Evolutionary conservation across 192 early-diverging fungal genomes (phyloP).

Genomic region (Jimgerdemannia flammicorona): DNA sequence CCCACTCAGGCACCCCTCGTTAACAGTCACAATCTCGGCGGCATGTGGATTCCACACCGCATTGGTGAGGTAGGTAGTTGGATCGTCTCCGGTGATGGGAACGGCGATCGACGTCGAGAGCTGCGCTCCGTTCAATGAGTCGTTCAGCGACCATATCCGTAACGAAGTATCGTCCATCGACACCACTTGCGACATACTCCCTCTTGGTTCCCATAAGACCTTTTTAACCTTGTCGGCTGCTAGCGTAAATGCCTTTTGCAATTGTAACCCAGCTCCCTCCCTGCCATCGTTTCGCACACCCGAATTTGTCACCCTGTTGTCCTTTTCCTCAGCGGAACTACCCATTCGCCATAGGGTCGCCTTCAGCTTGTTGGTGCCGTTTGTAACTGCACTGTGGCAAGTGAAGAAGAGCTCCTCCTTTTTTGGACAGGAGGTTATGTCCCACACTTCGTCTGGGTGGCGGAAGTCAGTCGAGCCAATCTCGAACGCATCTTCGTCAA

Average conservation of each 20-base stretch:
- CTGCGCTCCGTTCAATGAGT: slow-evolving; percentile 36
- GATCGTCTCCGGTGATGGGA: slow-evolving; percentile 1
- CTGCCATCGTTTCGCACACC: neutral
- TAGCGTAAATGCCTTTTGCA: slow-evolving; percentile 29
- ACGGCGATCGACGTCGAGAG: slow-evolving; percentile 27
- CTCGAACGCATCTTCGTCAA: slow-evolving; percentile 68
- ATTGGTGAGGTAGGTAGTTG: slow-evolving; percentile 9
- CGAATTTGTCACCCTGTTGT: slow-evolving; percentile 10
- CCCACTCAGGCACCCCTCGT: slow-evolving; percentile 55
- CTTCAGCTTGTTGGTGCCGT: neutral
- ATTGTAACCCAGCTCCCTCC: neutral
- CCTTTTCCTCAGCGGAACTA: slow-evolving; percentile 13
- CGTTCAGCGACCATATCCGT: slow-evolving; percentile 45
- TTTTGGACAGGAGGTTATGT: slow-evolving; percentile 56
- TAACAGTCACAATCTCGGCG: slow-evolving; percentile 54
- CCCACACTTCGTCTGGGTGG: slow-evolving; percentile 65
- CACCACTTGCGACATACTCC: slow-evolving; percentile 12
- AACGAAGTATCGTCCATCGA: slow-evolving; percentile 36
- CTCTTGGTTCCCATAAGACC: slow-evolving; percentile 48
- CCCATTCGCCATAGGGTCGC: slow-evolving; percentile 21
- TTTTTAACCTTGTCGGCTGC: slow-evolving; percentile 18
- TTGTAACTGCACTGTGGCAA: slow-evolving; percentile 30
- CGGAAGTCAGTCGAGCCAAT: slow-evolving; percentile 52
- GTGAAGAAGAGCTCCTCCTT: slow-evolving; percentile 61
- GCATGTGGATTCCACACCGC: slow-evolving; percentile 67